phyloP scores from a whole-genome alignment of 163 green algal genomes.

The Scenedesmus sp. region DNA sequence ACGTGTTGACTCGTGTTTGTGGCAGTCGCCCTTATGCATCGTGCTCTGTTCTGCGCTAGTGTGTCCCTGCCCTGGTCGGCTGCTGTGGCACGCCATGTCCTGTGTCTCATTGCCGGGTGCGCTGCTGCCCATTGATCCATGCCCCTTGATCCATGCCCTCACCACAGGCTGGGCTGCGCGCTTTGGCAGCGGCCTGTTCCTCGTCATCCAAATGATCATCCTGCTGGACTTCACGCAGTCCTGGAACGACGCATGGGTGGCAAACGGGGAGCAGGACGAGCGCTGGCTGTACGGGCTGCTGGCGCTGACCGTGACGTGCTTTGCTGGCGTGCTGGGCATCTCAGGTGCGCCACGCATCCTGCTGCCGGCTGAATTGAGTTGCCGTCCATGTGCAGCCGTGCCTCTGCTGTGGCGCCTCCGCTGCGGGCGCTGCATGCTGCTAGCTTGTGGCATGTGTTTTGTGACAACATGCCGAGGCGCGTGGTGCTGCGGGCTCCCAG shows the following conservation, averaged over 20 bases:
- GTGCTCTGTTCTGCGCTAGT: too few relatives aligned
- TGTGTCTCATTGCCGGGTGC: conserved; percentile 69
- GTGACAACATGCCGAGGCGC: too few relatives aligned
- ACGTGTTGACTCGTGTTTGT: too few relatives aligned
- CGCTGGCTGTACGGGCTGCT: conserved; percentile 85
- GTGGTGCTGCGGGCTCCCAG: too few relatives aligned
- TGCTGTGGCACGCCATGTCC: too few relatives aligned
- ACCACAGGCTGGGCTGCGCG: conserved; percentile 89
- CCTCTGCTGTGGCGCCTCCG: too few relatives aligned
- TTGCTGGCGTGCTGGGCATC: conserved; percentile 63
- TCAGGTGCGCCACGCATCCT: conserved; percentile 50
- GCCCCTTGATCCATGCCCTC: too few relatives aligned
- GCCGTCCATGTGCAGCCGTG: neutral
- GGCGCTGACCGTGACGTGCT: conserved; percentile 74
- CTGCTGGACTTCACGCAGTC: conserved; percentile 93
- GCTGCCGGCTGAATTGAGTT: neutral
- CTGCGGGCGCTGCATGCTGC: too few relatives aligned
- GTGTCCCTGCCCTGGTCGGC: too few relatives aligned
- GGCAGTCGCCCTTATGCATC: too few relatives aligned
- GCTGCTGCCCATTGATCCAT: too few relatives aligned
- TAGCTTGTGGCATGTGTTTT: too few relatives aligned
- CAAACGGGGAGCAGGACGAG: conserved; percentile 82
- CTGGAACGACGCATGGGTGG: conserved; percentile 97
- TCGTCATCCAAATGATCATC: conserved; percentile 98
- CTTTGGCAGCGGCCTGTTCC: conserved; percentile 92